A percentile compares a stretch with the other conserved stretches of the same genome.
These are phyloP conservation scores for Neurospora terricola DNA, from an alignment of 495 filamentous ascomycete genomes.

Conservation along the genomic window DNA sequence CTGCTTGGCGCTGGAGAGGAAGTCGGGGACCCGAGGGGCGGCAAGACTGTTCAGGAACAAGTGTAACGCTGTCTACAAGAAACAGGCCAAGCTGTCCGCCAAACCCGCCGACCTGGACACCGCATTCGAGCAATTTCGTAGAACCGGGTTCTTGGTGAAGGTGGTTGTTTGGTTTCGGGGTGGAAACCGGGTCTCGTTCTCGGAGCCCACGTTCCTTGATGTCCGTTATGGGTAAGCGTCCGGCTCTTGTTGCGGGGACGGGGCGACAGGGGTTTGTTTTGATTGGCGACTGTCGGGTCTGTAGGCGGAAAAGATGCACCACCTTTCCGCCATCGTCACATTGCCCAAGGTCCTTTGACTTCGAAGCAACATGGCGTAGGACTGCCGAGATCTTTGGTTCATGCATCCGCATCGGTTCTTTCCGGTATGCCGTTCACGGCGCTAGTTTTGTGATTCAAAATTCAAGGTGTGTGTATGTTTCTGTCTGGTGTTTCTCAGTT, in stretches of 20 bases:
- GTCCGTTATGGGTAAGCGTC: slow-evolving; percentile 18
- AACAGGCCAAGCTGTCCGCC: slow-evolving; percentile 5
- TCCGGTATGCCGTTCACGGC: not conserved
- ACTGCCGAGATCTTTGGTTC: no score
- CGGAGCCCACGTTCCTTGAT: slow-evolving; percentile 25
- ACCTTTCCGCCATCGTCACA: slow-evolving; percentile 20
- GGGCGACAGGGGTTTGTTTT: slow-evolving; percentile 9
- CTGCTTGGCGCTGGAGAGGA: not conserved
- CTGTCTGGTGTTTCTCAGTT: not conserved
- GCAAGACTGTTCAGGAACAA: slow-evolving; percentile 3
- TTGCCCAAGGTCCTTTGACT: slow-evolving; percentile 5
- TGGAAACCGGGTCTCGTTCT: slow-evolving; percentile 19
- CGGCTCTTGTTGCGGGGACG: slow-evolving; percentile 16
- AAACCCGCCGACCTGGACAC: slow-evolving; percentile 20
- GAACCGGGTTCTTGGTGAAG: slow-evolving; percentile 14
- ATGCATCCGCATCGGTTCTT: no score
- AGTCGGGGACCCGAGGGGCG: not conserved
- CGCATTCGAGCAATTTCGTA: slow-evolving; percentile 2
- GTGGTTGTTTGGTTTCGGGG: not conserved
- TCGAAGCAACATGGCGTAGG: not conserved
- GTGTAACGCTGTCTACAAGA: slow-evolving; percentile 9
- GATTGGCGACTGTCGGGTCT: slow-evolving; percentile 6
- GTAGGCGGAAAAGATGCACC: slow-evolving; percentile 15
- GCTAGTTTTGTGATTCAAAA: not conserved
- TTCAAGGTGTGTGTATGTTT: not conserved